phyloP scores from a whole-genome alignment of 2,329 filamentous ascomycete species.

The Xylaria sp. region DNA sequence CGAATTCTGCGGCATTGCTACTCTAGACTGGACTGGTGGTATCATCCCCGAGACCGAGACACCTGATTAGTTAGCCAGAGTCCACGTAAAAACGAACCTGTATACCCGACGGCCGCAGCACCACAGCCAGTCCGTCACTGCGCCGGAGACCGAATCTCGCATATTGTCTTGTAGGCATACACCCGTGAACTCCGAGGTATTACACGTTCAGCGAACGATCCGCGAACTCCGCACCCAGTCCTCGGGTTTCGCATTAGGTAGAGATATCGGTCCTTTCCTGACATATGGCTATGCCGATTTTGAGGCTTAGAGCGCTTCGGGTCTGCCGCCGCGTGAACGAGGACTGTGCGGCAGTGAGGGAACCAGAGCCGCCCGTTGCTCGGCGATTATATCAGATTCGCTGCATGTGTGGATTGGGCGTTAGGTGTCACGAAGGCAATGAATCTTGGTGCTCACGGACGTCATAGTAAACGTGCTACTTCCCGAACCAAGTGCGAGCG shows the following conservation, averaged over 20 bases:
- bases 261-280: neutral
- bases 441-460: neutral
- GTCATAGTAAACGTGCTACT: neutral
- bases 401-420: neutral
- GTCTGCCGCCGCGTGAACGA: too few relatives aligned
- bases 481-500: neutral
- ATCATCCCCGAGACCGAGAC: neutral
- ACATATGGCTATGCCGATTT: neutral
- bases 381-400: neutral
- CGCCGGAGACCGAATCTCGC: neutral
- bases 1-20: neutral
- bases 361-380: neutral
- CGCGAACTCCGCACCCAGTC: neutral
- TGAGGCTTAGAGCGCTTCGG: neutral
- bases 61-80: neutral
- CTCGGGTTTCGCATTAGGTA: neutral
- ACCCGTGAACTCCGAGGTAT: neutral
- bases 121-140: neutral
- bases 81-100: neutral
- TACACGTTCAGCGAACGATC: neutral
- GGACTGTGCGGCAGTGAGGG: neutral
- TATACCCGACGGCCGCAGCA: neutral
- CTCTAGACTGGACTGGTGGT: neutral
- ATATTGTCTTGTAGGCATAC: neutral
- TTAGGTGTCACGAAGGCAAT: neutral